Percentiles rank a stretch among this genome's conserved stretches.
These are phyloP conservation scores for Senecio squalidus DNA, from an alignment of 140 eudicot genomes.

Conservation along the genomic window DNA sequence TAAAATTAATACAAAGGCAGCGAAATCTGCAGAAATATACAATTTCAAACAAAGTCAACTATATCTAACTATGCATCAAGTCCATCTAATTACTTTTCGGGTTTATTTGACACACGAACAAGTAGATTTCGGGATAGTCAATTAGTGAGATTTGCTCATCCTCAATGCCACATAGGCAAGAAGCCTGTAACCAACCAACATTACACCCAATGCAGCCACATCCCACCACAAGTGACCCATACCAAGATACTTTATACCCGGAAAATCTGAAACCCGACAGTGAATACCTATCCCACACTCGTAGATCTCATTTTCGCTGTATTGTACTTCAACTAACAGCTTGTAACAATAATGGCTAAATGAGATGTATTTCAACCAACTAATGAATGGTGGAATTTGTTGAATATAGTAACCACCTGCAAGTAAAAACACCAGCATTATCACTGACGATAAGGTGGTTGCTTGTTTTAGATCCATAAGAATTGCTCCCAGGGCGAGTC, in stretches of 20 bases:
- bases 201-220: slow-evolving; percentile 67
- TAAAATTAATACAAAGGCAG: slow-evolving; percentile 4
- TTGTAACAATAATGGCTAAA: slow-evolving; percentile 88
- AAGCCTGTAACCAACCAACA: slow-evolving; percentile 81
- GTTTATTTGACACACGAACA: slow-evolving; percentile 10
- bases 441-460: slow-evolving; percentile 74
- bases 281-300: slow-evolving; percentile 44
- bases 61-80: slow-evolving; percentile 22
- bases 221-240: slow-evolving; percentile 53
- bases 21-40: slow-evolving; percentile 13
- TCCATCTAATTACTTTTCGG: slow-evolving; percentile 7
- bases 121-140: background rate
- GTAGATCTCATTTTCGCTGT: slow-evolving; percentile 52
- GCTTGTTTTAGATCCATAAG: slow-evolving; percentile 87
- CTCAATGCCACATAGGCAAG: slow-evolving; percentile 84
- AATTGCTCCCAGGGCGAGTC: slow-evolving; percentile 92
- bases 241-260: slow-evolving; percentile 58
- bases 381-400: slow-evolving; percentile 66
- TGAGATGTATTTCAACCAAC: slow-evolving; percentile 78
- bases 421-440: slow-evolving; percentile 79
- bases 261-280: slow-evolving; percentile 64
- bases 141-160: slow-evolving; percentile 45
- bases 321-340: slow-evolving; percentile 77
- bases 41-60: slow-evolving; percentile 8
- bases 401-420: slow-evolving; percentile 93